Evolutionary conservation across 2,329 filamentous ascomycete genomes (phyloP), one percentile per base, ranked within the genome.

Genomic region (Colletotrichum australisinense): DNA sequence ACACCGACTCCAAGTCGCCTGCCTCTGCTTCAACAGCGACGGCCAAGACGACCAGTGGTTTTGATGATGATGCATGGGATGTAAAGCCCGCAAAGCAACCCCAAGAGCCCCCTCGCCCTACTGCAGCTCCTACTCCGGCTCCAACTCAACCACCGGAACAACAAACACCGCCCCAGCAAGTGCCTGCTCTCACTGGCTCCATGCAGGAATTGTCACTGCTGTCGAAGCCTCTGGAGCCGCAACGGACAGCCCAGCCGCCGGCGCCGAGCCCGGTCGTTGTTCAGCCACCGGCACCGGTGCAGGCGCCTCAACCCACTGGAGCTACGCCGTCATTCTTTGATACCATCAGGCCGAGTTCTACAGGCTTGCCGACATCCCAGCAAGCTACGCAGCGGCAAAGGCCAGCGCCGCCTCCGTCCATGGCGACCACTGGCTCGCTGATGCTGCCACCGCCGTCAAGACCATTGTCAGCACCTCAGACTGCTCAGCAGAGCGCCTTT

Each of bases 1-100:
- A 83, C 42, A 77, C 57, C 74, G 26, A 63, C 56, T n/a, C 69
- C 74, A 53, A 62, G 35, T 59, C 71, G 30, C 30, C 66, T n/a
- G 55, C 56, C n/a, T 70, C 71, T 5, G 32, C 62, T 8, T 64
- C 56, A 7, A 28, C 46, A 16, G 30, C 52, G 16, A n/a, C 60
- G 14, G 52, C 66, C 22, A 80, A 77, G 64, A 71, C 78, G 7
- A 46, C 56, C 32, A 65, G 32, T 56, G 94, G 94, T 3, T 98
- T 98, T 79, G 97, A 99, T 64, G 97, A 98, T 79, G 95, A 98
- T 85, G 97, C 97, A 9, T 99, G 97, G 97, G 94, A 97, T 78
- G 93, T 98, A 63, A 98, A 98, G 84, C 94, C 95, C 22, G 90
- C 93, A 16, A 93, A 91, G 80, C 89, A 92, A 75, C 82, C 63